Evolutionary conservation across 345 rosid species (phyloP).

Genomic region (Gossypium rotundifolium): DNA sequence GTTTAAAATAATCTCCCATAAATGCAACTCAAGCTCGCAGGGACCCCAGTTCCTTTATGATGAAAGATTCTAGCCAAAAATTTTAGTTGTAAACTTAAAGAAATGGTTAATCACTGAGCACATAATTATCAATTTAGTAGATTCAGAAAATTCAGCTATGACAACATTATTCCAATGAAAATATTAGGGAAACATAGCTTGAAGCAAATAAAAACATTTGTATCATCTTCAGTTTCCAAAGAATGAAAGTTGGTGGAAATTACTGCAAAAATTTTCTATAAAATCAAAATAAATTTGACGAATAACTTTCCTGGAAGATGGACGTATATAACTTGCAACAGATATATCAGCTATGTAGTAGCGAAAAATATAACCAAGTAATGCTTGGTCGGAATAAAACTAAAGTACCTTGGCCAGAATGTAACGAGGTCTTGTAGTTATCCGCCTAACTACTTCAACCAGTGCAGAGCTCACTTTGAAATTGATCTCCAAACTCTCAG

Average conservation of each 20-base stretch:
- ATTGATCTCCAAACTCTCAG: conserved; percentile 91
- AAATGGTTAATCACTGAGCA: background rate
- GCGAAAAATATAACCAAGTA: background rate
- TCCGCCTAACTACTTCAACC: conserved; percentile 79
- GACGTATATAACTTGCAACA: background rate
- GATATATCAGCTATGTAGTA: background rate
- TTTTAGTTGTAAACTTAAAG: background rate
- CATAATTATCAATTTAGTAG: background rate
- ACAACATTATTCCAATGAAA: background rate
- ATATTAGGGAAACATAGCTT: background rate
- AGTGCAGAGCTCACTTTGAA: conserved; percentile 95
- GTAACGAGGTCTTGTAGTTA: conserved; percentile 81
- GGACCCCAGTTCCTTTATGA: conserved; percentile 1
- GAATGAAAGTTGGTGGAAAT: background rate
- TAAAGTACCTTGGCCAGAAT: conserved; percentile 85
- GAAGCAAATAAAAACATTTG: background rate
- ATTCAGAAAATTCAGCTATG: background rate
- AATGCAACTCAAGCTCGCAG: conserved; percentile 1
- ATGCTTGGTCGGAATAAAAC: background rate
- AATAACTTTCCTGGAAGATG: background rate
- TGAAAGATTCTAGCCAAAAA: background rate
- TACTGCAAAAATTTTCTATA: background rate
- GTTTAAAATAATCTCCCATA: background rate
- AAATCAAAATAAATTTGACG: background rate
- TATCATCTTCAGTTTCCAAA: background rate